These are phyloP conservation scores for Cyphellophora attinorum DNA, from an alignment of 2,329 filamentous ascomycete species.

Conservation along the genomic window DNA sequence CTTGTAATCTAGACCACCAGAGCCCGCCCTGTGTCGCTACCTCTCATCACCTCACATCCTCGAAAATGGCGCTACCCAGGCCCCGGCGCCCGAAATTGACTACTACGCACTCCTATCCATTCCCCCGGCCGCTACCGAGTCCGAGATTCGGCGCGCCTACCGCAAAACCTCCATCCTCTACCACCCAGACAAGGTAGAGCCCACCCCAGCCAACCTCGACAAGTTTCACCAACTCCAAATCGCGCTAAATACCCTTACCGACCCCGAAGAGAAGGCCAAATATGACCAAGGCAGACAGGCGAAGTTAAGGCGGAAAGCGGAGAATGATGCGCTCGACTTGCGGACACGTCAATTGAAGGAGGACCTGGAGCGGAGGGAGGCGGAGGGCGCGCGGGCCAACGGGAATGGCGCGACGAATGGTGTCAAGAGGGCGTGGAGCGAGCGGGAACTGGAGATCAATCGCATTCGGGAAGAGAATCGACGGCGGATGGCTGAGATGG, in stretches of 20 bases:
- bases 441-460: slow-evolving; percentile 43
- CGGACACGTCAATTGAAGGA: slow-evolving; percentile 70
- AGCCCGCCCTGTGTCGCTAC: slow-evolving; percentile 31
- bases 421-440: slow-evolving; percentile 44
- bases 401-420: slow-evolving; percentile 40
- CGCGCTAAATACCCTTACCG: slow-evolving; percentile 74
- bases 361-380: slow-evolving; percentile 72
- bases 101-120: slow-evolving; percentile 70
- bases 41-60: slow-evolving; percentile 48
- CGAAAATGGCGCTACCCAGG: too few species aligned
- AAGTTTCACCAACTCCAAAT: slow-evolving; percentile 80
- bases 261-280: slow-evolving; percentile 58
- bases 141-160: slow-evolving; percentile 77
- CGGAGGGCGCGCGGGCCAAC: slow-evolving; percentile 30
- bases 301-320: slow-evolving; percentile 56
- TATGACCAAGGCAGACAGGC: slow-evolving; percentile 73
- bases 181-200: slow-evolving; percentile 83
- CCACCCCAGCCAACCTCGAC: slow-evolving; percentile 57
- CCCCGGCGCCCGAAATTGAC: slow-evolving; percentile 49
- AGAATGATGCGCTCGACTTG: slow-evolving; percentile 64
- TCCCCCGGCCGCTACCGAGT: slow-evolving; percentile 49
- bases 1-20: too few species aligned
- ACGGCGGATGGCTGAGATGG: slow-evolving; percentile 40
- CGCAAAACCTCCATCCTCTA: slow-evolving; percentile 78
- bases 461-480: slow-evolving; percentile 44